These are phyloP conservation scores for Ramalina peruviana DNA, from an alignment of 495 filamentous ascomycete species.

Conservation along the genomic window DNA sequence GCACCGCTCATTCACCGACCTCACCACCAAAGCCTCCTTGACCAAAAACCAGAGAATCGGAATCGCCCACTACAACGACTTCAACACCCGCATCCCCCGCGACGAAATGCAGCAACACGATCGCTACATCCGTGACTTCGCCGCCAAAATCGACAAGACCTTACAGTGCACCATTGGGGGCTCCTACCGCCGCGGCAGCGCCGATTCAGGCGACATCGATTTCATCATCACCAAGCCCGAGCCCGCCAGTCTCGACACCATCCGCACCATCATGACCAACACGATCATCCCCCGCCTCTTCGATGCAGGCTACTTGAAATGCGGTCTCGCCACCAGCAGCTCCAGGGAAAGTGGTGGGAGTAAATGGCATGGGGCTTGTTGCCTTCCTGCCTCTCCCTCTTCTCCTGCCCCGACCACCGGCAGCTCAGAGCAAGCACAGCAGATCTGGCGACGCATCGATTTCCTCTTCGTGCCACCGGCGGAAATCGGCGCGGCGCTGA, in stretches of 20 bases:
- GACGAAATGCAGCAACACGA: slow-evolving; percentile 61
- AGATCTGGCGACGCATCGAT: slow-evolving; percentile 71
- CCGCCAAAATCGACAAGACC: slow-evolving; percentile 44
- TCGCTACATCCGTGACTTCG: slow-evolving; percentile 46
- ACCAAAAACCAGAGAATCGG: slow-evolving; percentile 64
- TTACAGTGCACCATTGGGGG: slow-evolving; percentile 65
- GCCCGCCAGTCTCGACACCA: slow-evolving; percentile 33
- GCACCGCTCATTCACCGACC: slow-evolving; percentile 58
- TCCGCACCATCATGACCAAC: slow-evolving; percentile 50
- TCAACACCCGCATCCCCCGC: slow-evolving; percentile 70
- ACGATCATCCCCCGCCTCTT: slow-evolving; percentile 50
- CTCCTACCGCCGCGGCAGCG: slow-evolving; percentile 71
- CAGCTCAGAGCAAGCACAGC: slow-evolving; percentile 8
- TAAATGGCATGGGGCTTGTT: slow-evolving; percentile 85
- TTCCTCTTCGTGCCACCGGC: slow-evolving; percentile 70
- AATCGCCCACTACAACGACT: slow-evolving; percentile 69
- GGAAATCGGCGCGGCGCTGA: slow-evolving; percentile 74
- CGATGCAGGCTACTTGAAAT: slow-evolving; percentile 44
- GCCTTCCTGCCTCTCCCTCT: slow-evolving; percentile 22
- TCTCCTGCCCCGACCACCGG: not conserved
- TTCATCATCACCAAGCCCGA: slow-evolving; percentile 65
- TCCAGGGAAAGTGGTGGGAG: slow-evolving; percentile 29
- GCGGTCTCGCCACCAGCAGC: slow-evolving; percentile 32
- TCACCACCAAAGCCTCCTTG: slow-evolving; percentile 48
- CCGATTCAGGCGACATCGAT: slow-evolving; percentile 70